phyloP scores from a whole-genome alignment of 495 filamentous ascomycete species.

The Staphylotrichum longicolle region DNA sequence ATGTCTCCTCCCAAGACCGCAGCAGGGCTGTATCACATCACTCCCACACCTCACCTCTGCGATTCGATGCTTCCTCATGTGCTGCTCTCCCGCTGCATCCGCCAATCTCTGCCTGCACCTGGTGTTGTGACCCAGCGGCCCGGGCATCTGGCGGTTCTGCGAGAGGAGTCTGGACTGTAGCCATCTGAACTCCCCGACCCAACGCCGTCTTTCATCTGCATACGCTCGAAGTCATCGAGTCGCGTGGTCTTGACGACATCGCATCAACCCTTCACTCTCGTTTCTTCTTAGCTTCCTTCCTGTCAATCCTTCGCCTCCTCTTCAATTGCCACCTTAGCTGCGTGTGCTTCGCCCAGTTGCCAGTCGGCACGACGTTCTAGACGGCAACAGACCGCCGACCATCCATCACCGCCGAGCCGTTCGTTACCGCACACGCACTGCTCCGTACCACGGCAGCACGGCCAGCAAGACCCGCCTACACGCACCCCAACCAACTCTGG shows the following conservation, averaged over 20 bases:
- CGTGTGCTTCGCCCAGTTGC: neutral
- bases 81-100: neutral
- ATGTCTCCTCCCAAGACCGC: conserved; percentile 11
- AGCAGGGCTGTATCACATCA: conserved; percentile 3
- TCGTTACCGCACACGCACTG: too few relatives aligned
- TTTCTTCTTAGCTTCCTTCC: neutral
- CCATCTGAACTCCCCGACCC: neutral
- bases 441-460: too few relatives aligned
- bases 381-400: too few relatives aligned
- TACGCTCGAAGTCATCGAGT: neutral
- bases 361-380: too few relatives aligned
- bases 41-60: neutral
- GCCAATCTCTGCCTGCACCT: neutral
- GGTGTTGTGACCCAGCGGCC: neutral
- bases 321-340: neutral
- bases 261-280: conserved; percentile 8
- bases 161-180: neutral
- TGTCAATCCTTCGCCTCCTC: neutral
- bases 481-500: neutral
- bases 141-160: neutral
- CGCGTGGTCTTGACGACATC: conserved; percentile 30
- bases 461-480: neutral
- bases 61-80: too few relatives aligned
- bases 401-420: too few relatives aligned
- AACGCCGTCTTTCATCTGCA: neutral